A percentile compares a stretch with the other conserved stretches of the same genome.
Evolutionary conservation across 2,329 filamentous ascomycete species (phyloP).

Genomic region (Blumeriella jaapii): DNA sequence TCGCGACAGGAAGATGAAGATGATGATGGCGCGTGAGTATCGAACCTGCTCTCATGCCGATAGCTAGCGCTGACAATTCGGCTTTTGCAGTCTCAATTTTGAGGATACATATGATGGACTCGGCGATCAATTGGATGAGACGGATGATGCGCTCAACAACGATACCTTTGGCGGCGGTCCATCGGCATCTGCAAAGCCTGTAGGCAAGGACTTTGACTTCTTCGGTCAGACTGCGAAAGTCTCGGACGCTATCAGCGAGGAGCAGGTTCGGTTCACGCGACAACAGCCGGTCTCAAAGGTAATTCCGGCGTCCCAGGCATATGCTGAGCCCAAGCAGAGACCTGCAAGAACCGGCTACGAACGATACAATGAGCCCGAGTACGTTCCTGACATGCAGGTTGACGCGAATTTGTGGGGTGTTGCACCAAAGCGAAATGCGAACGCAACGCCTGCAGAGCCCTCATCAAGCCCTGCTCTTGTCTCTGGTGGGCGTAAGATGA

Average conservation of each 20-base stretch:
- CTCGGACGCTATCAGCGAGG: constrained; percentile 75
- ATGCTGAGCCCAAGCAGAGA: constrained; percentile 36
- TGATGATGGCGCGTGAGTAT: constrained; percentile 30
- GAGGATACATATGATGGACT: constrained; percentile 96
- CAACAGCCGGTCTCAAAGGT: constrained; percentile 50
- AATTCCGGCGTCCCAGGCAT: constrained; percentile 30
- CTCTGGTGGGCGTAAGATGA: constrained; percentile 55
- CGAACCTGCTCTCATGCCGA: background rate
- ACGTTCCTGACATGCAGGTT: constrained; percentile 80
- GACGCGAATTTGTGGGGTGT: constrained; percentile 90
- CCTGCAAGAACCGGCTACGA: constrained; percentile 78
- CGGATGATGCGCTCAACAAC: constrained; percentile 90
- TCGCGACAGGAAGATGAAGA: constrained; percentile 46
- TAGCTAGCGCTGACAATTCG: background rate
- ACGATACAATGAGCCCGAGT: constrained; percentile 74
- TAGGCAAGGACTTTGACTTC: constrained; percentile 95
- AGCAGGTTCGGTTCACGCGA: constrained; percentile 73
- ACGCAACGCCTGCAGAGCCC: constrained; percentile 18
- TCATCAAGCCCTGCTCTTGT: constrained; percentile 26
- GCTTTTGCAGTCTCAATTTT: constrained; percentile 57
- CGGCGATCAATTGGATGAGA: constrained; percentile 81
- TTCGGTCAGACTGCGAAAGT: constrained; percentile 87
- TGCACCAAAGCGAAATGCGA: constrained; percentile 45
- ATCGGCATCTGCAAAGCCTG: constrained; percentile 34
- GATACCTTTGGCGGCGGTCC: constrained; percentile 69